Evolutionary conservation across 2,329 filamentous ascomycete species (phyloP), one percentile per base, ranked within the genome.

Genomic region (Thelonectria rubi): DNA sequence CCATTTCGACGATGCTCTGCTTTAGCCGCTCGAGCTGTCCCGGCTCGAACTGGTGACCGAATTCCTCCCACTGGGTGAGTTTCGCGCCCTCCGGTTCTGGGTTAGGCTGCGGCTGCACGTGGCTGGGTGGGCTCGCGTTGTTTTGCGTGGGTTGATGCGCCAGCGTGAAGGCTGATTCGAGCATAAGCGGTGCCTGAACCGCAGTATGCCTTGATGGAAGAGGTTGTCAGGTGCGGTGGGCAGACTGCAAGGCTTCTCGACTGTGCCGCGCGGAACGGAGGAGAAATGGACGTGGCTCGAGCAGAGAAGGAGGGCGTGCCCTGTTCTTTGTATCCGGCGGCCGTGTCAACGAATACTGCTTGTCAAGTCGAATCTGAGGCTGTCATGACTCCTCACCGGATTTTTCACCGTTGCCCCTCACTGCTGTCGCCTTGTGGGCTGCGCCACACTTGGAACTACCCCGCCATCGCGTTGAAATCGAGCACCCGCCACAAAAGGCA

Each of bases 1-100:
- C 79, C 80, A 81, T 81, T 55, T 71, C 71, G 15, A 68, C 70
- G 46, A 75, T 73, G 54, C 72, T 75, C 62, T 64, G 69, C 64
- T 73, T 74, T 51, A 76, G 69, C 17, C 60, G 47, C 40, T 71
- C 70, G 18, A 72, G 66, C 53, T 72, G 66, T 55, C 61, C 63
- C 1, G 40, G 30, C 47, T 67, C 45, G 20, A 71, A 69, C 17
- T 32, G 45, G 24, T 72, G 69, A 14, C 70, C 70, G 37, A 68
- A 67, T 4, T 72, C 63, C 54, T 72, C 62, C 70, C 70, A 71
- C 69, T 60, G 61, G 34, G 63, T 54, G 11, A 62, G 63, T 6
- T 61, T 65, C n/a, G 64, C 53, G 9, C 46, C 52, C 1, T 68
- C 59, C 20, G 30, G 46, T 20, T 62, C 65, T 15, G 55, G 42